Base-by-base conservation (phyloP, 257 asterid species). In the Petunia axillaris region DNA sequence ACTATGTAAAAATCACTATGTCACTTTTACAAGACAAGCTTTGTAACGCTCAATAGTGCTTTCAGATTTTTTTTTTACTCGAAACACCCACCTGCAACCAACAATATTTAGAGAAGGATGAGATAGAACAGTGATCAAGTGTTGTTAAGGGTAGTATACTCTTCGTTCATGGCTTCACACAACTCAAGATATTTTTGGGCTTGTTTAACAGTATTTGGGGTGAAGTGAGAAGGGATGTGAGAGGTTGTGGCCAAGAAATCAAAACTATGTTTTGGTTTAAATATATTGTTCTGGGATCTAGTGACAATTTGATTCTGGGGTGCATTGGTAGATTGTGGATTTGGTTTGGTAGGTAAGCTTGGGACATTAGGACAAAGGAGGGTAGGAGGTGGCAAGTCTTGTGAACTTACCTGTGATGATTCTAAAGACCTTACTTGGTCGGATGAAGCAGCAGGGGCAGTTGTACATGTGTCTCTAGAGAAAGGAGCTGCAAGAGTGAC, bases 31-130 rank as follows among this genome's bases (percentile, higher is more conserved):
- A 25, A 25, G 25, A 25, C 77, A n/a, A 39, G 77, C 77, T 39
- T 39, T 70, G 77, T 37, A 6, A 3, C 39, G 62, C 4, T 53
- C 8, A 2, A 75, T 4, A 3, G 39, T 9, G 0, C 66, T 46
- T 53, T 76, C 65, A 7, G 37, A 2, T 35, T 76, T 76, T 15
- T 35, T 8, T 13, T 76, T 76, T 0, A 74, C 15, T 0, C 1
- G 2, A 15, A 46, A 74, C 2, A 74, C 63, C 79, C 62, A 74
- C 35, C 52, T 76, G 52, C 80, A 54, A 13, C 80, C 80, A 6
- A 76, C 11, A 4, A 76, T 9, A 76, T 76, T 54, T 5, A 38
- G 66, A 8, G 35, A 36, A 35, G 66, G 5, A 0, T 4, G 14
- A 1, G 6, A 39, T 25, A 52, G 46, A 2, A 55, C 80, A 76